Evolutionary conservation across 2,329 filamentous ascomycete genomes (phyloP).

Genomic region (Ascochyta pisi): DNA sequence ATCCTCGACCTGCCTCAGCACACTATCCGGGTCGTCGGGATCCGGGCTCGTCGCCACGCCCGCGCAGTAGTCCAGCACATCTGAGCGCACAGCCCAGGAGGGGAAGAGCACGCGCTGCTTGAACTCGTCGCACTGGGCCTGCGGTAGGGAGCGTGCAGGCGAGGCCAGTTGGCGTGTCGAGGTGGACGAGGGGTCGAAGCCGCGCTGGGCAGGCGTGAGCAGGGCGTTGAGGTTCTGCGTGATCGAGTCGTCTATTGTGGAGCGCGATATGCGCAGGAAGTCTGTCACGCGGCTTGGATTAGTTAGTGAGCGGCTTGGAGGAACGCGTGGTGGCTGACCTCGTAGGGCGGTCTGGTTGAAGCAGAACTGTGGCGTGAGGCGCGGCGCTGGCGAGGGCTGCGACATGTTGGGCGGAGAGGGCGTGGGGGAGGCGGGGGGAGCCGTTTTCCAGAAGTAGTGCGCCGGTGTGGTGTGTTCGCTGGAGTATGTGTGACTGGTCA

Average conservation of each 20-base stretch:
- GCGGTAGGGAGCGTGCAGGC: conserved; percentile 62
- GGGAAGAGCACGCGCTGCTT: conserved; percentile 82
- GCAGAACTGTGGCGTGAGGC: conserved; percentile 58
- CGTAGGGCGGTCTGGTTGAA: conserved; percentile 59
- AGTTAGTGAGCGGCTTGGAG: conserved; percentile 40
- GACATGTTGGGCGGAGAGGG: conserved; percentile 45
- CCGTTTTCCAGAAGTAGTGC: conserved; percentile 39
- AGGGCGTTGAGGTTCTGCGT: conserved; percentile 91
- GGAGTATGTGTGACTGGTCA: not conserved
- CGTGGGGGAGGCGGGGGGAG: conserved; percentile 21
- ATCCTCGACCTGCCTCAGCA: conserved; percentile 73
- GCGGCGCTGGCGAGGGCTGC: conserved; percentile 49
- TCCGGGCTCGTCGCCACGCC: conserved; percentile 87
- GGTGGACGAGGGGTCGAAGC: conserved; percentile 83
- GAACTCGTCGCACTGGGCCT: conserved; percentile 72
- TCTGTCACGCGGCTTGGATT: conserved; percentile 62
- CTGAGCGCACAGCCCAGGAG: conserved; percentile 82
- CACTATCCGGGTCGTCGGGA: conserved; percentile 80
- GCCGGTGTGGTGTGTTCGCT: conserved; percentile 28
- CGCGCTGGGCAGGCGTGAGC: conserved; percentile 71
- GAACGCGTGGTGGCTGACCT: conserved; percentile 44
- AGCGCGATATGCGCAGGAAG: conserved; percentile 85
- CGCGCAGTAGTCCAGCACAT: conserved; percentile 88
- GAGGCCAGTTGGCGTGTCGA: conserved; percentile 65
- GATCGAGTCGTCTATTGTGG: conserved; percentile 90